Evolutionary conservation across 345 rosid species (phyloP), one percentile per base, ranked within the genome.

Genomic region (Draba incana): DNA sequence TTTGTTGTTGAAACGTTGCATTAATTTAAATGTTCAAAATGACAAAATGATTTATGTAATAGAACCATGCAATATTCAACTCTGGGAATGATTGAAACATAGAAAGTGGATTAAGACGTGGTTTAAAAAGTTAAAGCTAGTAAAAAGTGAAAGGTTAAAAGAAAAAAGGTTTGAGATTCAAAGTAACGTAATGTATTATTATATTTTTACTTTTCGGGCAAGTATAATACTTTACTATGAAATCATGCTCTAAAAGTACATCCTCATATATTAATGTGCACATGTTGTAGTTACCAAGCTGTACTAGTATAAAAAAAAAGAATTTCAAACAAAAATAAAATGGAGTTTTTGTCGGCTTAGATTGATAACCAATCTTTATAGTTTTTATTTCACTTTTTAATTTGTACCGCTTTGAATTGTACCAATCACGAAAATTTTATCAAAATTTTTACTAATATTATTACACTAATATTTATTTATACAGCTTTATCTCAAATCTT

Each of bases 91-190:
- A 73, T 65, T 73, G 62, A 51, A 51, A 24, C 55, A 65, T 65
- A 58, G 25, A 66, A 58, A 72, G 66, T 64, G 71, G 45, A 65
- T 65, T 49, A 65, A 30, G 66, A 64, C 66, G 59, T 65, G 66
- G 57, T 57, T 27, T 15, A 0, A 2, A 41, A 72, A 65, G 66
- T 42, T 41, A 73, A 73, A 65, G 71, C 31, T 41, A n/a, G n/a
- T n/a, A 24, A 24, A 71, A 71, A 25, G 59, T 62, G 14, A 70
- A 59, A 50, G 25, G 66, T 35, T 12, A 20, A 64, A 57, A 62
- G 8, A 8, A 23, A 47, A 72, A 65, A 66, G 61, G 49, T 51
- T 66, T 58, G 37, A 65, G 77, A 73, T 73, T 73, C 77, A 58
- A 73, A 73, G 62, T 42, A 41, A 50, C 46, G 33, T 51, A 51